A percentile compares a stretch with the other conserved stretches of the same genome.
These are phyloP conservation scores for Pezicula neosporulosa DNA, from an alignment of 2,329 filamentous ascomycete species.

Conservation along the genomic window DNA sequence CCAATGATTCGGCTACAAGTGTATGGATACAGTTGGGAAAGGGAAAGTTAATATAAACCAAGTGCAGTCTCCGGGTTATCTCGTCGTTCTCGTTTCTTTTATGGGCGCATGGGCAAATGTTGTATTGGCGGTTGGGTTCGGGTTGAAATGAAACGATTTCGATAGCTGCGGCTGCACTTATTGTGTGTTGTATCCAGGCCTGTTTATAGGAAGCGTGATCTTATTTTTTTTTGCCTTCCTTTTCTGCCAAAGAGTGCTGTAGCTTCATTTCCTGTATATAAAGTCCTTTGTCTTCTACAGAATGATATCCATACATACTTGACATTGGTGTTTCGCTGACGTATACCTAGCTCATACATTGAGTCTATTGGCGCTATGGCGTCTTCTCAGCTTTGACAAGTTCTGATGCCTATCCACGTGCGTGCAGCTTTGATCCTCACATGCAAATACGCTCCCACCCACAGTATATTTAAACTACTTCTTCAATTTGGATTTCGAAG, in stretches of 20 bases:
- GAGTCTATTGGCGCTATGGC: too few relatives aligned
- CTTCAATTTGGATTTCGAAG: too few relatives aligned
- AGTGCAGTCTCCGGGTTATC: constrained; percentile 1
- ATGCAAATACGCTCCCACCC: too few relatives aligned
- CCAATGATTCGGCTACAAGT: background rate
- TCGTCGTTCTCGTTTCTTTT: constrained; percentile 3
- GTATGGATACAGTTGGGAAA: constrained; percentile 18
- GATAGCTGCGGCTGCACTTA: background rate
- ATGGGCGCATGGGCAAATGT: background rate
- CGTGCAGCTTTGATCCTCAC: too few relatives aligned
- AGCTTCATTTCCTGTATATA: constrained; percentile 17
- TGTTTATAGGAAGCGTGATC: constrained; percentile 4
- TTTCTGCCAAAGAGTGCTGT: background rate
- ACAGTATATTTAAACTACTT: too few relatives aligned
- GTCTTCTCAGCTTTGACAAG: too few relatives aligned
- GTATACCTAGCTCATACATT: too few relatives aligned
- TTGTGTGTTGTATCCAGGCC: background rate
- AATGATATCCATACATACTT: constrained; percentile 6
- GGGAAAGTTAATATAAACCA: constrained; percentile 20
- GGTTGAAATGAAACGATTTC: constrained; percentile 1
- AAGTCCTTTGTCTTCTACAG: constrained; percentile 3
- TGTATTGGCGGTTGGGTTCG: constrained; percentile 2
- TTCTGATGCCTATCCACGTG: too few relatives aligned
- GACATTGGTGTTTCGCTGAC: too few relatives aligned
- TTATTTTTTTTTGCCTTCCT: background rate